These are phyloP conservation scores for Acer saccharum DNA, from an alignment of 345 rosid genomes.

Conservation along the genomic window DNA sequence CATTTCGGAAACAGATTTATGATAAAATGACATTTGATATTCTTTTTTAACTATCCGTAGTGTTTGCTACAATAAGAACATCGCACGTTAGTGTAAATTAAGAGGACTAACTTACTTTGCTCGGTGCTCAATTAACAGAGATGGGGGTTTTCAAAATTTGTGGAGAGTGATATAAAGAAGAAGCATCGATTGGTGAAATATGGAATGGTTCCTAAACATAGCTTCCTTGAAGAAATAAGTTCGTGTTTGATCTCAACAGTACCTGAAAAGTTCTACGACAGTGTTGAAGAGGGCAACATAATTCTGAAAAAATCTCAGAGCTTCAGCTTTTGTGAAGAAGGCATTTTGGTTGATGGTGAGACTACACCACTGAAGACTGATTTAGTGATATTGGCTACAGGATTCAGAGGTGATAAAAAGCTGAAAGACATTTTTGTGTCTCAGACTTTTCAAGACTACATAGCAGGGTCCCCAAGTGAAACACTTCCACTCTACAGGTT, in stretches of 20 bases:
- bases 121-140: constrained; percentile 23
- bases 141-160: constrained; percentile 39
- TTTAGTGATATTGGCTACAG: constrained; percentile 42
- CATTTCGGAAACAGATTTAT: no score
- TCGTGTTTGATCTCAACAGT: constrained; percentile 32
- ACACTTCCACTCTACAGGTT: constrained; percentile 47
- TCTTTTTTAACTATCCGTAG: no score
- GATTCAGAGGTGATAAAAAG: constrained; percentile 42
- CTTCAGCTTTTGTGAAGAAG: constrained; percentile 33
- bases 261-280: constrained; percentile 38
- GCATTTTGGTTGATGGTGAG: constrained; percentile 29
- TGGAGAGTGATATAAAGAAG: constrained; percentile 35
- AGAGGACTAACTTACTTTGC: neutral
- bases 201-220: constrained; percentile 50
- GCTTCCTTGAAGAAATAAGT: constrained; percentile 37
- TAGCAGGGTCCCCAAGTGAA: constrained; percentile 28
- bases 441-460: constrained; percentile 25
- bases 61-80: no score
- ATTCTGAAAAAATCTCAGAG: constrained; percentile 34
- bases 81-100: no score
- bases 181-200: constrained; percentile 37
- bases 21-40: no score
- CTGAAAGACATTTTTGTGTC: constrained; percentile 36
- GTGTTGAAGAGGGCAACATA: constrained; percentile 48
- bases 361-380: constrained; percentile 29